Conservation (phyloP, 768 basidiomycete genomes). For the Pulveroboletus sp. region DNA sequence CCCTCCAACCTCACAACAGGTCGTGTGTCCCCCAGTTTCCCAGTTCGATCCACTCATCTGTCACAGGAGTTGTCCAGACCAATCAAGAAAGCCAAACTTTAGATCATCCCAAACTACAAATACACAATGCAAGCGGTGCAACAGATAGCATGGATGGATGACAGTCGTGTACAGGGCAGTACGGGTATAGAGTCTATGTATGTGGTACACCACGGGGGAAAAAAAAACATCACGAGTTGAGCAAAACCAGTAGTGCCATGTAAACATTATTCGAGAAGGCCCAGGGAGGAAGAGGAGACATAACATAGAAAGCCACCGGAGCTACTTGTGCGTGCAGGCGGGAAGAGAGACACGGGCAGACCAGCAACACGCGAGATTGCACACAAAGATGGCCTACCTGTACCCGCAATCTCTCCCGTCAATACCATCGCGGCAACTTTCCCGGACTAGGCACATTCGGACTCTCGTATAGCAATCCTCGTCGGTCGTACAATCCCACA, state of each 20-base stretch:
- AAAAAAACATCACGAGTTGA: slow-evolving; percentile 7
- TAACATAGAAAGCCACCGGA: neutral
- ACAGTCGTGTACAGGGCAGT: neutral
- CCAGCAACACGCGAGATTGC: neutral
- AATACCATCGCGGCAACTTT: slow-evolving; percentile 51
- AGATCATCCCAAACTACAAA: neutral
- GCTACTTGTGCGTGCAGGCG: neutral
- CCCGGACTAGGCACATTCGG: slow-evolving; percentile 59
- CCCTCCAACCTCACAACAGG: too few species aligned
- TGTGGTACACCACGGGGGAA: slow-evolving; percentile 2
- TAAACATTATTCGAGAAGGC: neutral
- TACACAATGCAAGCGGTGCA: neutral
- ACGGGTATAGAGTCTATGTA: neutral
- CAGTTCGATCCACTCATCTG: too few species aligned
- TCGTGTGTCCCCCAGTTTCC: too few species aligned
- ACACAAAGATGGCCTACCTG: neutral
- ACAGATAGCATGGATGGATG: slow-evolving; percentile 1
- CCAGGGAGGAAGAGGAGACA: neutral
- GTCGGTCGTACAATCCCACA: slow-evolving; percentile 58
- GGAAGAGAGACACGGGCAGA: neutral
- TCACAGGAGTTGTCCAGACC: neutral
- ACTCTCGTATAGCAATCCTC: slow-evolving; percentile 64
- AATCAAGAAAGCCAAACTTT: slow-evolving; percentile 3
- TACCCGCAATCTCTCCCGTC: slow-evolving; percentile 8
- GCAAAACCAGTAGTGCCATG: slow-evolving; percentile 3